Percentiles rank a stretch among this genome's conserved stretches.
Conservation (phyloP, 345 rosid genomes). For the Citrus cavaleriei region DNA sequence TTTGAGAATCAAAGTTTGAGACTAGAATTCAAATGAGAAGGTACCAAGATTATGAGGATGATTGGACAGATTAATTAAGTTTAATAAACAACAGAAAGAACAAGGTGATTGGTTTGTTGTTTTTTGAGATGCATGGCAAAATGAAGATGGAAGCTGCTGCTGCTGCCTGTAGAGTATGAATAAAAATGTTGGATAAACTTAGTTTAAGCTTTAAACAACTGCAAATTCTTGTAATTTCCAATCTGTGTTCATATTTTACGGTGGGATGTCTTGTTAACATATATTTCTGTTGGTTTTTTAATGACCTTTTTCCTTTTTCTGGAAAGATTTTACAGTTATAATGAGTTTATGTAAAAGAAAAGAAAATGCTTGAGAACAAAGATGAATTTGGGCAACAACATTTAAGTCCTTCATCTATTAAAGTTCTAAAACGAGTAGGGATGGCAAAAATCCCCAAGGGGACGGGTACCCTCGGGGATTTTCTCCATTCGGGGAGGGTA, state of each 20-base stretch:
- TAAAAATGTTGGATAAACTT: not conserved
- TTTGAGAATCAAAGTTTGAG: conserved; percentile 12
- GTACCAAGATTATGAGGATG: not conserved
- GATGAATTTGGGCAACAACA: no score
- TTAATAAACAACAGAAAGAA: not conserved
- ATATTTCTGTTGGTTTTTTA: not conserved
- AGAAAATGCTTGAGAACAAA: not conserved
- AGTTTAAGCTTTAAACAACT: not conserved
- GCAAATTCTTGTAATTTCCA: not conserved
- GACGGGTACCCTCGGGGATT: no score
- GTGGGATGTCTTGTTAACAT: not conserved
- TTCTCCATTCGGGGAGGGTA: no score
- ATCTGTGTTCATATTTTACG: not conserved
- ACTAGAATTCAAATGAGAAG: not conserved
- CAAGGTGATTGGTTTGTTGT: not conserved
- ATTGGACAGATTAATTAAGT: not conserved
- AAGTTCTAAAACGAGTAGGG: no score
- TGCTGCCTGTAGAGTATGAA: not conserved
- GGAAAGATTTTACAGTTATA: no score
- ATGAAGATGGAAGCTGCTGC: not conserved
- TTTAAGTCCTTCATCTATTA: no score
- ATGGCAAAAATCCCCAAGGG: no score
- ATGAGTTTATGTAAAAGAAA: no score
- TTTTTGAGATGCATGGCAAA: not conserved
- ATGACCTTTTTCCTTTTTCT: not conserved